Evolutionary conservation across 768 basidiomycete genomes (phyloP).

Genomic region (Amanita pseudoporphyria): DNA sequence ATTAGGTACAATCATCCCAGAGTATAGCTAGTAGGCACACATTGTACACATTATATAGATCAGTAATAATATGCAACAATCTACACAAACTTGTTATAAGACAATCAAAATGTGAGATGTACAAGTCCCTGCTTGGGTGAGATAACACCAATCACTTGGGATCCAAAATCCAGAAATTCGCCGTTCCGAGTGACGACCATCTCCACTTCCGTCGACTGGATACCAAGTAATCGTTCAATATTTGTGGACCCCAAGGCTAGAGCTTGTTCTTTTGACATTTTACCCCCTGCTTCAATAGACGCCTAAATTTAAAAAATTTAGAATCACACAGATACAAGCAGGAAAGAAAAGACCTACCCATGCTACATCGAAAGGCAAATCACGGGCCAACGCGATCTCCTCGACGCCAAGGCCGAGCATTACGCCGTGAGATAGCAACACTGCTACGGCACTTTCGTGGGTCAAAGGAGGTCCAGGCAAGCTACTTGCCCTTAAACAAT

Average conservation of each 20-base stretch:
- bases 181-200: constrained; percentile 49
- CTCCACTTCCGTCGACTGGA: constrained; percentile 31
- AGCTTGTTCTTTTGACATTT: constrained; percentile 31
- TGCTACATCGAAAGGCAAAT: constrained; percentile 68
- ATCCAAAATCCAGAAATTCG: constrained; percentile 35
- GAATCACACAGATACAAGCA: background rate
- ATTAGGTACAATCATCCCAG: too few relatives aligned
- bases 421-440: constrained; percentile 59
- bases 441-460: constrained; percentile 39
- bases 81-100: background rate
- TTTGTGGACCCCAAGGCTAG: constrained; percentile 39
- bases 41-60: background rate
- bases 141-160: constrained; percentile 44
- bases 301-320: constrained; percentile 22
- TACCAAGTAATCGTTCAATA: constrained; percentile 30
- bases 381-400: constrained; percentile 65
- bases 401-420: constrained; percentile 57
- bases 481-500: constrained; percentile 19
- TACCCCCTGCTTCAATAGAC: constrained; percentile 32
- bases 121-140: constrained; percentile 34
- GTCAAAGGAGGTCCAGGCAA: constrained; percentile 70
- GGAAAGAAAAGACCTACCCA: constrained; percentile 48
- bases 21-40: too few relatives aligned
- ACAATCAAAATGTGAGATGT: constrained; percentile 20
- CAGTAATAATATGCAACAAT: background rate